These are phyloP conservation scores for Lactifluus volemus DNA, from an alignment of 768 basidiomycete species.

Conservation along the genomic window DNA sequence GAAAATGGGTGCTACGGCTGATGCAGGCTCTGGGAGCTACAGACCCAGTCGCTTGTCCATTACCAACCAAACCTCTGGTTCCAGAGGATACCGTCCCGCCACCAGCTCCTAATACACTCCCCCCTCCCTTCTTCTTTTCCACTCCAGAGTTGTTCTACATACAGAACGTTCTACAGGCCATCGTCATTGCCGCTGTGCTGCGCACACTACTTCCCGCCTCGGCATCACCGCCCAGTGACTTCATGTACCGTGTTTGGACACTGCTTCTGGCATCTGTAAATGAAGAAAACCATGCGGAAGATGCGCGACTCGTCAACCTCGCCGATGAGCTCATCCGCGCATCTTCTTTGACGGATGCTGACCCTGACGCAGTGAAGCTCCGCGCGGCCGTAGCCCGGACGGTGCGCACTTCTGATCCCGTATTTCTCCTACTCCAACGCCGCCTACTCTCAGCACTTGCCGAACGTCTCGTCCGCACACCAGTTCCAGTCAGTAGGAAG, in stretches of 20 bases:
- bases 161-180: constrained; percentile 66
- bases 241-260: constrained; percentile 56
- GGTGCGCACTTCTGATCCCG: constrained; percentile 52
- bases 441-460: constrained; percentile 41
- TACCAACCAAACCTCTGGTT: constrained; percentile 17
- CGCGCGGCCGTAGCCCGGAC: constrained; percentile 57
- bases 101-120: constrained; percentile 36
- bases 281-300: constrained; percentile 27
- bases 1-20: constrained; percentile 41
- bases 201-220: constrained; percentile 40
- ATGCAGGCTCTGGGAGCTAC: constrained; percentile 38
- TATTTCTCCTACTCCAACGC: constrained; percentile 53
- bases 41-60: constrained; percentile 28
- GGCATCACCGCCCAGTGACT: constrained; percentile 26
- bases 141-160: constrained; percentile 43
- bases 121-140: constrained; percentile 59
- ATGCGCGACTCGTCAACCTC: constrained; percentile 56
- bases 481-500: background rate
- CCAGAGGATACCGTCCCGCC: background rate
- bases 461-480: constrained; percentile 22
- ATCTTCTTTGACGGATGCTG: constrained; percentile 30
- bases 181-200: constrained; percentile 55
- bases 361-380: constrained; percentile 42
- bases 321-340: constrained; percentile 66
- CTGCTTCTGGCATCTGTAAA: constrained; percentile 52